These are phyloP conservation scores for Oleoguttula mirabilis DNA, from an alignment of 495 filamentous ascomycete genomes.

Conservation along the genomic window DNA sequence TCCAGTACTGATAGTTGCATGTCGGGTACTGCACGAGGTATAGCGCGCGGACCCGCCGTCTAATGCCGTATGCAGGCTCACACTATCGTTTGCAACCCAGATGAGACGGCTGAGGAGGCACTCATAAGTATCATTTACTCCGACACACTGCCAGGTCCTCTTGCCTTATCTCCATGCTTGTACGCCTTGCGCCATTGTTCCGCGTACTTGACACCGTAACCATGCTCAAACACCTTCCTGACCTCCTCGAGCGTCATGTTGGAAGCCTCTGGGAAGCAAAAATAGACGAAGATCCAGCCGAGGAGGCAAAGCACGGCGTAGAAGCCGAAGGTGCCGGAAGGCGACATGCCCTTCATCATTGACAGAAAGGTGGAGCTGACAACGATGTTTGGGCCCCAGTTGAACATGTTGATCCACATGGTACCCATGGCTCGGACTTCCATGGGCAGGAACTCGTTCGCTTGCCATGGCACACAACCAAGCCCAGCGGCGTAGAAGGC, in stretches of 20 bases:
- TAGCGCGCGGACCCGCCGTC: too few relatives aligned
- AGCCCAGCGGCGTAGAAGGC: conserved; percentile 78
- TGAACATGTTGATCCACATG: conserved; percentile 70
- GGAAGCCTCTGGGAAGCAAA: background rate
- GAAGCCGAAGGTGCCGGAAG: conserved; percentile 63
- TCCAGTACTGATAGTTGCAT: too few relatives aligned
- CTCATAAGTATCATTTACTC: too few relatives aligned
- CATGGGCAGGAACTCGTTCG: conserved; percentile 79
- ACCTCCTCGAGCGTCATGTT: background rate
- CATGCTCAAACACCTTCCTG: background rate
- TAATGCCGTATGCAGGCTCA: too few relatives aligned
- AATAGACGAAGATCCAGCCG: background rate
- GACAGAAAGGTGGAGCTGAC: conserved; percentile 78
- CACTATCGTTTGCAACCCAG: too few relatives aligned
- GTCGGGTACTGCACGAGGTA: too few relatives aligned
- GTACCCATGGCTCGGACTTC: conserved; percentile 72
- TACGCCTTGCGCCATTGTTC: background rate
- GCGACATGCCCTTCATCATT: conserved; percentile 66
- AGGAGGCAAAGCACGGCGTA: conserved; percentile 34
- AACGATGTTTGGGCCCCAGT: conserved; percentile 83
- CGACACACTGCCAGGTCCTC: background rate
- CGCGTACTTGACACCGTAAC: background rate
- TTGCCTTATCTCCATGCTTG: background rate
- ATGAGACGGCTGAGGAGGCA: too few relatives aligned
- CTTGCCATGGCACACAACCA: conserved; percentile 88